Evolutionary conservation across 768 basidiomycete genomes (phyloP).

Genomic region (Boletus rufocinnamomeus): DNA sequence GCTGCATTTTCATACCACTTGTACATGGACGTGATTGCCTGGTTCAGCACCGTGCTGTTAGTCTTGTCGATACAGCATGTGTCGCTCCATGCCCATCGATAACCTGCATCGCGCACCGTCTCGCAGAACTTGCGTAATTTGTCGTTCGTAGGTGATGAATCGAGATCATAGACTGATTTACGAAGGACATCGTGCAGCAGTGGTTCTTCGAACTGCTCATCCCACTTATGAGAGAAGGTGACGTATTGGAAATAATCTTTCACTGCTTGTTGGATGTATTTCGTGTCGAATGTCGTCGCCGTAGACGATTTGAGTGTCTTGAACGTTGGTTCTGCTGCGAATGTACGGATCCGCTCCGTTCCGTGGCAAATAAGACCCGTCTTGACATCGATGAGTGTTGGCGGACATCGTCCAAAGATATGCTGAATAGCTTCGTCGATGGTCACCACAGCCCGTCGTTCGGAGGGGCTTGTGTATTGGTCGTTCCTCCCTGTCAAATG

Average conservation of each 20-base stretch:
- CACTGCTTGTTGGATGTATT: background rate
- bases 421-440: too few species aligned
- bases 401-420: too few species aligned
- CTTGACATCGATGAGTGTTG: too few species aligned
- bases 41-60: background rate
- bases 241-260: background rate
- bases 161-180: too few species aligned
- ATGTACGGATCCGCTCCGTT: background rate
- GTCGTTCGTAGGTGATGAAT: background rate
- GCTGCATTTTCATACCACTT: background rate
- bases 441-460: too few species aligned
- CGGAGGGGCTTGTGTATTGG: too few species aligned
- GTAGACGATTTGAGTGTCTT: background rate
- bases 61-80: background rate
- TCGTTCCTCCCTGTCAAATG: too few species aligned
- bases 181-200: too few species aligned
- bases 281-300: background rate
- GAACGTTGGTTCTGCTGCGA: background rate
- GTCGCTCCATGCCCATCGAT: background rate
- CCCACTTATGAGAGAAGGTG: too few species aligned
- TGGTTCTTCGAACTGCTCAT: too few species aligned
- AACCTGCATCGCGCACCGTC: background rate
- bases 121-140: background rate
- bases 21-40: background rate
- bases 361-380: too few species aligned